These are phyloP conservation scores for Vitis hybrid DNA, from an alignment of 177 flowering plant genomes.

Conservation along the genomic window DNA sequence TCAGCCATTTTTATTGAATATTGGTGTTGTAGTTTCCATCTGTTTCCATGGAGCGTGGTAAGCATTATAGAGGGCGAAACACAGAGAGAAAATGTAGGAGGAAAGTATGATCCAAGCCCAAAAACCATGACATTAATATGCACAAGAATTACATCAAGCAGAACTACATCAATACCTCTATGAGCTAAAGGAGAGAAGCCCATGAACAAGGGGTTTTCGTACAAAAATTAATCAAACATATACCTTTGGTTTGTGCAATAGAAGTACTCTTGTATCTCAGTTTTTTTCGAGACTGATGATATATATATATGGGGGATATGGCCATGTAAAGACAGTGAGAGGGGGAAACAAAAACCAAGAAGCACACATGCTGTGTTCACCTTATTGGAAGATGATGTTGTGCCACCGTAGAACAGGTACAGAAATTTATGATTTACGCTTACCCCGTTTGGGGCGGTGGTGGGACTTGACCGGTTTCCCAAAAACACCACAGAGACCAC, in stretches of 20 bases:
- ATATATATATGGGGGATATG: neutral
- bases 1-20: too few species aligned
- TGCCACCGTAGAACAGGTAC: neutral
- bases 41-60: too few species aligned
- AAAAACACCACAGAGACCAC: constrained; percentile 50
- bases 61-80: too few species aligned
- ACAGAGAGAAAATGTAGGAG: too few species aligned
- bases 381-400: too few species aligned
- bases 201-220: neutral
- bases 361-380: neutral
- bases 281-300: neutral
- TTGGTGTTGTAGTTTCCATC: too few species aligned
- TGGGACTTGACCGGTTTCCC: constrained; percentile 22
- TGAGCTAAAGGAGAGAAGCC: neutral
- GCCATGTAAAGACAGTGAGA: neutral
- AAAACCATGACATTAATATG: neutral
- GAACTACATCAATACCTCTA: neutral
- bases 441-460: constrained; percentile 21
- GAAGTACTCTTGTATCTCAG: neutral
- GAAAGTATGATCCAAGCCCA: neutral
- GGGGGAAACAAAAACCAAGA: neutral
- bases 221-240: neutral
- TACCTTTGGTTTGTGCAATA: neutral
- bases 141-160: constrained; percentile 6
- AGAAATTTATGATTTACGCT: constrained; percentile 18